Percentiles rank a stretch among this genome's conserved stretches.
Conservation (phyloP, 768 basidiomycete species). For the Inosperma sp. region DNA sequence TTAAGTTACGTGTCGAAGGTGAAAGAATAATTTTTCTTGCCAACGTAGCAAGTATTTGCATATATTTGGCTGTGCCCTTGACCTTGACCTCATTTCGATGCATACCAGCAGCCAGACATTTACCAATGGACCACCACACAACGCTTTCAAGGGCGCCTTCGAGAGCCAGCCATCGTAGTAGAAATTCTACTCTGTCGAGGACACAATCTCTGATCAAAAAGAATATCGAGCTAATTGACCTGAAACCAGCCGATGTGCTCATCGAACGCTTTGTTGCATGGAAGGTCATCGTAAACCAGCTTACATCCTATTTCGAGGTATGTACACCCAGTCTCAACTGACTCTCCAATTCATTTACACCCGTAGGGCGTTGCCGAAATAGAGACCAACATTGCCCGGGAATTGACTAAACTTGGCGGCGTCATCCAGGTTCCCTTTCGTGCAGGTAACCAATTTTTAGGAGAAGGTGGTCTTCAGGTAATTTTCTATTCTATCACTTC, state of each 20-base stretch:
- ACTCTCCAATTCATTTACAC: too few species aligned
- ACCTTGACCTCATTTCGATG: not conserved
- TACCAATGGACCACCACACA: constrained; percentile 3
- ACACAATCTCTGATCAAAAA: constrained; percentile 91
- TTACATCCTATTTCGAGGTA: constrained; percentile 85
- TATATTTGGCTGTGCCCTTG: not conserved
- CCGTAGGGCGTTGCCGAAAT: constrained; percentile 66
- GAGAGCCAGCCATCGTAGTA: constrained; percentile 7
- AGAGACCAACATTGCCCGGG: constrained; percentile 89
- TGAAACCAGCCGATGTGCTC: constrained; percentile 91
- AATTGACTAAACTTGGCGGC: constrained; percentile 88
- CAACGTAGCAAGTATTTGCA: not conserved
- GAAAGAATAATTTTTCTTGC: too few species aligned
- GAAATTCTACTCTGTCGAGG: constrained; percentile 68
- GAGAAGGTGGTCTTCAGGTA: constrained; percentile 92
- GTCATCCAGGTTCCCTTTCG: constrained; percentile 98
- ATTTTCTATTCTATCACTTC: constrained; percentile 16
- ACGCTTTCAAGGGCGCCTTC: constrained; percentile 8
- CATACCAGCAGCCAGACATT: not conserved
- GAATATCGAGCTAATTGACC: constrained; percentile 85
- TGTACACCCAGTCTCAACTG: constrained; percentile 4
- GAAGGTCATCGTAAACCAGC: constrained; percentile 96
- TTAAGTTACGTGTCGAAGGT: constrained; percentile 1
- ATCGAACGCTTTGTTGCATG: constrained; percentile 92
- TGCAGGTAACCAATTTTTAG: constrained; percentile 94